Conservation (phyloP, 768 basidiomycete genomes). For the Trichaptum fuscoviolaceum region DNA sequence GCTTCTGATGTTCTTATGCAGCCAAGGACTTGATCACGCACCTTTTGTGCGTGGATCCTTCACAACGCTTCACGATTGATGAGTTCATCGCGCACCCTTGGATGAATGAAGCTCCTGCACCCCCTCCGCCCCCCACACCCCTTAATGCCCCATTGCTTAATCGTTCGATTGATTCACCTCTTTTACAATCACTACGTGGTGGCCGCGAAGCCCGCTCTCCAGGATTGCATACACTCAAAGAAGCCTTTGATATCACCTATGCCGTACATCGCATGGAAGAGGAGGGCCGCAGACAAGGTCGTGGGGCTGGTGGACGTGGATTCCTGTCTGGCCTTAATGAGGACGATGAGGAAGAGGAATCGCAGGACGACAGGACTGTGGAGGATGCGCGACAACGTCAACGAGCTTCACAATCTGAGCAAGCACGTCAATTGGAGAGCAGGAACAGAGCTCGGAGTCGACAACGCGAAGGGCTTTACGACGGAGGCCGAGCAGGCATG, state of each 20-base stretch:
- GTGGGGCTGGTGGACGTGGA: constrained; percentile 71
- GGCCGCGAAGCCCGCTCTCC: constrained; percentile 85
- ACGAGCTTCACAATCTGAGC: constrained; percentile 13
- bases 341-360: constrained; percentile 72
- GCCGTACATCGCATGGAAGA: constrained; percentile 99
- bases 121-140: constrained; percentile 66
- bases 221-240: constrained; percentile 88
- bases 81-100: constrained; percentile 97
- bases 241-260: constrained; percentile 98
- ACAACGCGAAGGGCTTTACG: constrained; percentile 22
- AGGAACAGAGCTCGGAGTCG: constrained; percentile 28
- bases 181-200: constrained; percentile 75
- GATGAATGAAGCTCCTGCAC: constrained; percentile 69
- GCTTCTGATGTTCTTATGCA: constrained; percentile 26
- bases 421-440: constrained; percentile 30
- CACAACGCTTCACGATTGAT: constrained; percentile 94
- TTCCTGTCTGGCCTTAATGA: constrained; percentile 88
- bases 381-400: constrained; percentile 38
- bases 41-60: constrained; percentile 91
- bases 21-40: constrained; percentile 96
- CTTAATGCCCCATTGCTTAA: constrained; percentile 29
- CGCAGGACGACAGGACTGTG: constrained; percentile 42
- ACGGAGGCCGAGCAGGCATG: constrained; percentile 67
- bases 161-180: constrained; percentile 79
- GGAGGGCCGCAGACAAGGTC: constrained; percentile 83